Conservation (phyloP, 23 red algal species). For the Gracilariopsis chorda region DNA sequence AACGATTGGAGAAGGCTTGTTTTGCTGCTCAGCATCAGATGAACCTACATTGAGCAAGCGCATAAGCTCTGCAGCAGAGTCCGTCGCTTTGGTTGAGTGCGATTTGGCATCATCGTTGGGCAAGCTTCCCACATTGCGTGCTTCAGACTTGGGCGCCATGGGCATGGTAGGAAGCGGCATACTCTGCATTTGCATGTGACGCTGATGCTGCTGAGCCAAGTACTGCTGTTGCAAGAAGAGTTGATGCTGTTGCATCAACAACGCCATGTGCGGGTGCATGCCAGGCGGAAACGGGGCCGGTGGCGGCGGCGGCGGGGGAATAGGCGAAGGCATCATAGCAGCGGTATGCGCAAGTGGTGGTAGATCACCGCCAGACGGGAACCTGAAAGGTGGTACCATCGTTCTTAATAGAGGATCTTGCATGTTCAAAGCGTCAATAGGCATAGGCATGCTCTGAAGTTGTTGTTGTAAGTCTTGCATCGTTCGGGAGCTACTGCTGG, state of each 20-base stretch:
- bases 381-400: neutral
- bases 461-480: neutral
- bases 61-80: neutral
- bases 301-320: neutral
- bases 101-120: neutral
- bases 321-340: neutral
- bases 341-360: neutral
- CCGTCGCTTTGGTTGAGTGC: neutral
- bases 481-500: neutral
- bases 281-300: neutral
- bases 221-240: slow-evolving; percentile 30
- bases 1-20: neutral
- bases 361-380: neutral
- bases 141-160: neutral
- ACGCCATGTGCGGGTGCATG: slow-evolving; percentile 40
- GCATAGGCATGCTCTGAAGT: neutral
- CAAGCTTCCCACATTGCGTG: neutral
- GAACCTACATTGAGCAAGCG: neutral
- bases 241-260: slow-evolving; percentile 56
- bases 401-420: neutral
- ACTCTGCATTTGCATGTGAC: slow-evolving; percentile 43
- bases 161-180: neutral
- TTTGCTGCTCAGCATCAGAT: neutral
- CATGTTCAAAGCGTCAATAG: neutral
- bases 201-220: slow-evolving; percentile 45